A percentile compares a stretch with the other conserved stretches of the same genome.
Conservation (phyloP, 164 flowering plant genomes). For the Chimonanthus praecox region DNA sequence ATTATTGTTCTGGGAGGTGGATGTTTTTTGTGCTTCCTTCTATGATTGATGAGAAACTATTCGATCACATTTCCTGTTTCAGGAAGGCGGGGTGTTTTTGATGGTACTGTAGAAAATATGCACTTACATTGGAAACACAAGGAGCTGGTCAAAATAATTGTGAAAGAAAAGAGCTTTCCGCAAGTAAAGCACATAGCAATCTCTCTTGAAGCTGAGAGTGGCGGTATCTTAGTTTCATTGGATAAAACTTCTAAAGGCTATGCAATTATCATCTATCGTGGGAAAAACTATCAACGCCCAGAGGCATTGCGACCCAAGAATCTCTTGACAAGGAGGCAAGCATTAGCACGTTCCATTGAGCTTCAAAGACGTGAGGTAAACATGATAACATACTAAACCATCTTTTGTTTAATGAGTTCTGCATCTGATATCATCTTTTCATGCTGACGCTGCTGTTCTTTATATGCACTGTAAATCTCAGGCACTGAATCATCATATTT, state of each 20-base stretch:
- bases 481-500: constrained; percentile 75
- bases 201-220: constrained; percentile 89
- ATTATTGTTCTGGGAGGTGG: background rate
- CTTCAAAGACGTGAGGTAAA: constrained; percentile 85
- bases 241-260: constrained; percentile 79
- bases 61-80: constrained; percentile 11
- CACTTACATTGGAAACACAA: constrained; percentile 90
- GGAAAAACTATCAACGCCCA: constrained; percentile 81
- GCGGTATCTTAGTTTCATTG: constrained; percentile 75
- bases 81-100: constrained; percentile 81
- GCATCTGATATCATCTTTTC: background rate
- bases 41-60: background rate
- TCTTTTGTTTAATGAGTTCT: background rate
- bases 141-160: constrained; percentile 85
- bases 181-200: constrained; percentile 83
- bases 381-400: background rate
- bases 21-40: background rate
- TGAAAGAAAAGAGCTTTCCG: constrained; percentile 46
- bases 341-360: constrained; percentile 74
- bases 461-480: constrained; percentile 14
- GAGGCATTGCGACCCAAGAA: constrained; percentile 50
- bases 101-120: constrained; percentile 85
- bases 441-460: background rate
- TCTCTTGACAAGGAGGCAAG: constrained; percentile 63
- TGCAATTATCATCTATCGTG: constrained; percentile 80